phyloP scores from a whole-genome alignment of 2,329 filamentous ascomycete genomes.

The Colletotrichum magnum region DNA sequence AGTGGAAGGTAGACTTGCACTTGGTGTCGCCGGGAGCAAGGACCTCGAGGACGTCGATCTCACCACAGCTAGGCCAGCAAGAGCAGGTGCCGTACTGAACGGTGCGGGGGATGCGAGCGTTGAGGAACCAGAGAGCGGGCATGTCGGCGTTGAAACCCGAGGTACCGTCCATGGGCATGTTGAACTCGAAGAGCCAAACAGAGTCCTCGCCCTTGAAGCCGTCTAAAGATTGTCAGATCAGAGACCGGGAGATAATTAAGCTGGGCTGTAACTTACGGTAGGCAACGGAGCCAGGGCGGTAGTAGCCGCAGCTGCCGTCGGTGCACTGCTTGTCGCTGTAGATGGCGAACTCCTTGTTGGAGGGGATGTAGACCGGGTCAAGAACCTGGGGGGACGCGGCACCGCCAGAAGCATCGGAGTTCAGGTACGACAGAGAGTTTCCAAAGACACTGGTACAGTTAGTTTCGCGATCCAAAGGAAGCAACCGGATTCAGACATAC shows the following conservation, averaged over 20 bases:
- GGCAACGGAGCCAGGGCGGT: constrained; percentile 58
- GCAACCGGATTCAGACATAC: constrained; percentile 49
- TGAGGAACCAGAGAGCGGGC: constrained; percentile 83
- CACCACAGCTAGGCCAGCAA: constrained; percentile 82
- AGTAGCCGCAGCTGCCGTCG: constrained; percentile 57
- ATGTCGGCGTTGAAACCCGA: constrained; percentile 73
- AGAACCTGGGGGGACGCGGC: constrained; percentile 57
- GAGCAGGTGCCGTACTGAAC: constrained; percentile 80
- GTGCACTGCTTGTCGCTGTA: constrained; percentile 60
- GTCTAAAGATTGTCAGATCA: constrained; percentile 58
- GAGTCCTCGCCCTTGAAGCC: constrained; percentile 76
- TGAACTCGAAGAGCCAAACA: constrained; percentile 80
- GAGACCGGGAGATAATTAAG: neutral
- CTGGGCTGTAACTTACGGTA: constrained; percentile 54
- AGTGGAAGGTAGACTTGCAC: constrained; percentile 80
- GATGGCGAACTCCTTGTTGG: constrained; percentile 62
- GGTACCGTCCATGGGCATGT: constrained; percentile 75
- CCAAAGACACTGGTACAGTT: constrained; percentile 55
- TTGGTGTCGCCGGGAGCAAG: constrained; percentile 75
- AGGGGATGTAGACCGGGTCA: constrained; percentile 55
- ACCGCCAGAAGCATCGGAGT: constrained; percentile 56
- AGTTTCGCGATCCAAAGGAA: neutral
- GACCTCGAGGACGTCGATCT: constrained; percentile 83
- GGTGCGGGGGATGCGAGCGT: constrained; percentile 79
- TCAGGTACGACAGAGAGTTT: constrained; percentile 61